These are phyloP conservation scores for Chlamydomonas reinhardtii DNA, from an alignment of 163 green algal species.

Conservation along the genomic window DNA sequence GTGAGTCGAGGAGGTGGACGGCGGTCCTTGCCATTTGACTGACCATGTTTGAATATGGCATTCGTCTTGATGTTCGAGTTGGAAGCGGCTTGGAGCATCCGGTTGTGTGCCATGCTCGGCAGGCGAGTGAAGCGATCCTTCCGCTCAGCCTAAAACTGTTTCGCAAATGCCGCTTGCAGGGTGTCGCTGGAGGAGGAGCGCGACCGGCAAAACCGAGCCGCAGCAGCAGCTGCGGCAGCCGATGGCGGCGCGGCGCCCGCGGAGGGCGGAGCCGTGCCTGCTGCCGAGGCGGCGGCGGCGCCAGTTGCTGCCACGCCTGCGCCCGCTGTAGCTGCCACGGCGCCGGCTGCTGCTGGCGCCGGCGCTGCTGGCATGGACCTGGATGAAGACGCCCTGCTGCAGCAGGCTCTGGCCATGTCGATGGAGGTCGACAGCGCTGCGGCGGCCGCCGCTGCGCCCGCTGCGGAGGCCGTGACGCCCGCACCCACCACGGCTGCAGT, in stretches of 20 bases:
- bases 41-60: too few relatives aligned
- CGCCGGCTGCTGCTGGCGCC: constrained; percentile 50
- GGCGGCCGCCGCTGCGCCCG: background rate
- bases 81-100: too few relatives aligned
- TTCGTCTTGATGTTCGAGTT: too few relatives aligned
- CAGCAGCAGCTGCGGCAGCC: constrained; percentile 39
- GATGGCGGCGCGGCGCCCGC: constrained; percentile 41
- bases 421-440: constrained; percentile 64
- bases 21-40: background rate
- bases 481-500: constrained; percentile 29
- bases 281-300: constrained; percentile 11
- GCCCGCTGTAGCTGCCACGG: constrained; percentile 47
- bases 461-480: constrained; percentile 7
- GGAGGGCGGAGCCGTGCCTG: constrained; percentile 15
- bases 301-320: constrained; percentile 17
- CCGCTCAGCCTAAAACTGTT: too few relatives aligned
- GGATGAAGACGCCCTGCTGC: constrained; percentile 88
- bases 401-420: constrained; percentile 85
- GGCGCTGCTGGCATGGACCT: constrained; percentile 63
- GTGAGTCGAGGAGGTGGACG: background rate
- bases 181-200: constrained; percentile 95
- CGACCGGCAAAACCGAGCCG: constrained; percentile 73
- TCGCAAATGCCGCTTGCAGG: background rate
- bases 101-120: too few relatives aligned
- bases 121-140: too few relatives aligned